These are phyloP conservation scores for Geotrichum restrictum DNA, from an alignment of 1,139 yeast species.

Conservation along the genomic window DNA sequence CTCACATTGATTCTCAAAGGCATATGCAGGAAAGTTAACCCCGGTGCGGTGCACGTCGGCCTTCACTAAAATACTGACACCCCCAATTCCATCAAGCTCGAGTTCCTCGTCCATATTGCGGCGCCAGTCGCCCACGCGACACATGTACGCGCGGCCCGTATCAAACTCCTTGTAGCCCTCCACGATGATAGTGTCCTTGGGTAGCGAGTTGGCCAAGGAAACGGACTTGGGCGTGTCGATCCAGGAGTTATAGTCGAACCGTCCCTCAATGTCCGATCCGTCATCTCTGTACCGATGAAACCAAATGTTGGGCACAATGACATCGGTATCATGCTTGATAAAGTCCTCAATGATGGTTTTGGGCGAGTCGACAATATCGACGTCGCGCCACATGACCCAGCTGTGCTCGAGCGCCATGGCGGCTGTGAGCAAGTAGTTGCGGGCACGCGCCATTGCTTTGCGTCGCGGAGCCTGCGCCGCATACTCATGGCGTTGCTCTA, in stretches of 20 bases:
- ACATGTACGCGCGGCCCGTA: constrained; percentile 82
- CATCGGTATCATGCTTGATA: constrained; percentile 72
- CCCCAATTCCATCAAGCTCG: constrained; percentile 85
- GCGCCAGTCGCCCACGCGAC: constrained; percentile 60
- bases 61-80: constrained; percentile 78
- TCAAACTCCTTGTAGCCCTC: constrained; percentile 90
- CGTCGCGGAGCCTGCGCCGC: constrained; percentile 86
- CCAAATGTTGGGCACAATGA: constrained; percentile 89
- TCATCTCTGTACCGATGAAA: constrained; percentile 66
- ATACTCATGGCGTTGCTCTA: constrained; percentile 72
- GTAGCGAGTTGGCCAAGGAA: constrained; percentile 59
- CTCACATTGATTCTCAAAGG: constrained; percentile 86
- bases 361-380: constrained; percentile 79
- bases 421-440: constrained; percentile 78
- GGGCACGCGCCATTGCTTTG: constrained; percentile 83
- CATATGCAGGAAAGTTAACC: constrained; percentile 82
- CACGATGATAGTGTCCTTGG: constrained; percentile 82
- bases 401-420: constrained; percentile 82
- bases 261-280: constrained; percentile 69
- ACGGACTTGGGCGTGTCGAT: constrained; percentile 70
- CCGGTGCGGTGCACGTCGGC: constrained; percentile 81
- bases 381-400: constrained; percentile 95
- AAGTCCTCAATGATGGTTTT: constrained; percentile 73
- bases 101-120: constrained; percentile 65
- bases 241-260: constrained; percentile 88